phyloP scores from a whole-genome alignment of 129 eudicot species.

The Centrapalus pauciflorus region DNA sequence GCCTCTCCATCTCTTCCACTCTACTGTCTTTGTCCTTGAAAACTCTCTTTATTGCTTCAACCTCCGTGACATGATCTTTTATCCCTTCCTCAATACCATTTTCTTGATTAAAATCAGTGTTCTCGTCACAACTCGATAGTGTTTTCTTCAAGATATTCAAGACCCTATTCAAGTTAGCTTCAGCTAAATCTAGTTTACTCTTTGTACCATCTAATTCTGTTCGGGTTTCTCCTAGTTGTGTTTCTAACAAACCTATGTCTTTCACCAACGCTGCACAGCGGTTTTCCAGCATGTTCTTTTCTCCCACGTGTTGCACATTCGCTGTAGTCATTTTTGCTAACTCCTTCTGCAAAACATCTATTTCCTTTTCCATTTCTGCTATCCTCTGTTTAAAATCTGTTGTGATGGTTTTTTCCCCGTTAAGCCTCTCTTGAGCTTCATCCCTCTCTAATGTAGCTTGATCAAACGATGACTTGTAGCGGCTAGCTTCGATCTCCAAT shows the following conservation, averaged over 20 bases:
- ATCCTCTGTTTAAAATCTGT: constrained; percentile 26
- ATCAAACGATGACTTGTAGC: constrained; percentile 29
- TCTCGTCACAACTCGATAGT: neutral
- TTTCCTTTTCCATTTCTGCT: constrained; percentile 31
- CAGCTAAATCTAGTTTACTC: constrained; percentile 34
- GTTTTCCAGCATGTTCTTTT: constrained; percentile 49
- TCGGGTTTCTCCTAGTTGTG: constrained; percentile 23
- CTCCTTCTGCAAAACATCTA: constrained; percentile 30
- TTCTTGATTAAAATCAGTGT: constrained; percentile 5
- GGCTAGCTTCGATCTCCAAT: constrained; percentile 39
- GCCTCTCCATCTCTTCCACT: constrained; percentile 52
- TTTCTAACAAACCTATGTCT: constrained; percentile 36
- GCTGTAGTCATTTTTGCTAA: constrained; percentile 31
- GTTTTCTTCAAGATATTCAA: constrained; percentile 50
- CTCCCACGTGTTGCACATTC: constrained; percentile 16
- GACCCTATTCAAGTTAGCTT: constrained; percentile 33
- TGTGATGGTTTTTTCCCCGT: constrained; percentile 34
- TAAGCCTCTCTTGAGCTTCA: constrained; percentile 27
- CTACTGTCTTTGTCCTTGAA: constrained; percentile 39
- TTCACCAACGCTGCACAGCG: constrained; percentile 29
- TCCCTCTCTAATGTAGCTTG: constrained; percentile 37
- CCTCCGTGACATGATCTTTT: constrained; percentile 29
- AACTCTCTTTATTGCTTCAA: constrained; percentile 55
- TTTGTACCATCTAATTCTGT: constrained; percentile 30
- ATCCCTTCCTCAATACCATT: constrained; percentile 29